Evolutionary conservation across 768 basidiomycete genomes (phyloP).

Genomic region (Trametes coccinea): DNA sequence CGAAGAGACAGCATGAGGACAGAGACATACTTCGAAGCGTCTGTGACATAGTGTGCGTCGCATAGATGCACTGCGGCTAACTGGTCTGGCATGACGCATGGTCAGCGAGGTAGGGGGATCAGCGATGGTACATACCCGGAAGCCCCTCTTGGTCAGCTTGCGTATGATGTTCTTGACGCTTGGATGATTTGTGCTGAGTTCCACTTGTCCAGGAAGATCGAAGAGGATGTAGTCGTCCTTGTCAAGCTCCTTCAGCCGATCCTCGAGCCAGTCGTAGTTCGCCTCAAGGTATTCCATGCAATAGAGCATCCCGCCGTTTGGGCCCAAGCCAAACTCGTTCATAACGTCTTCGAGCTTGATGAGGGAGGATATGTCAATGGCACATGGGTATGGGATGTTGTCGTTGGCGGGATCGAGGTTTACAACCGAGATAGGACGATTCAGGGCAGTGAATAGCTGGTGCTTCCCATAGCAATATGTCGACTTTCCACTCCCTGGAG

Average conservation of each 20-base stretch:
- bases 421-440: conserved; percentile 84
- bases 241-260: conserved; percentile 61
- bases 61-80: conserved; percentile 93
- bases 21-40: conserved; percentile 92
- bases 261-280: conserved; percentile 91
- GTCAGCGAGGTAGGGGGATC: conserved; percentile 3
- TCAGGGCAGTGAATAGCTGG: conserved; percentile 84
- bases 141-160: conserved; percentile 69
- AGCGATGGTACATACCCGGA: conserved; percentile 64
- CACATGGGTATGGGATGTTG: conserved; percentile 86
- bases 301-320: conserved; percentile 95
- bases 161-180: conserved; percentile 81
- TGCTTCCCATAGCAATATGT: conserved; percentile 88
- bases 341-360: conserved; percentile 89
- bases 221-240: conserved; percentile 86
- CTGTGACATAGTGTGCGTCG: conserved; percentile 96
- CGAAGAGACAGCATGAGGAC: conserved; percentile 88
- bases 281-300: conserved; percentile 96
- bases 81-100: conserved; percentile 41
- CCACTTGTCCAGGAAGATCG: conserved; percentile 96
- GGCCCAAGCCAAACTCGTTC: conserved; percentile 81
- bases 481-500: conserved; percentile 86
- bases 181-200: conserved; percentile 93
- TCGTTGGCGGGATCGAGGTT: conserved; percentile 97
- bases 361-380: conserved; percentile 79